phyloP scores from a whole-genome alignment of 805 yeast genomes.

The Yamadazyma takamatsuzukensis region DNA sequence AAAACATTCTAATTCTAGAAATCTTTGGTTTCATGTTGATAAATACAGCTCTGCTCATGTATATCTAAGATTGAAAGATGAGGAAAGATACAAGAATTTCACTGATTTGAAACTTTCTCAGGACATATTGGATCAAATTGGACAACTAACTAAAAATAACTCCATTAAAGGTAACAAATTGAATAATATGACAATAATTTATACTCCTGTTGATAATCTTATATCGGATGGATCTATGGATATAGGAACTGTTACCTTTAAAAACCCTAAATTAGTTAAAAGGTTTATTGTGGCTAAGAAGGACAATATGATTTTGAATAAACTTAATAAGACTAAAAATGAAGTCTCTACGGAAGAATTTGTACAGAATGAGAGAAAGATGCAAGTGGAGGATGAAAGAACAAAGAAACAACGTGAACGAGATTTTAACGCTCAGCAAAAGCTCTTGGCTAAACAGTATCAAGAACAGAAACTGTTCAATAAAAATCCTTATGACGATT shows the following conservation, averaged over 20 bases:
- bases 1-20: constrained; percentile 60
- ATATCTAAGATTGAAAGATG: constrained; percentile 49
- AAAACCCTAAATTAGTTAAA: constrained; percentile 52
- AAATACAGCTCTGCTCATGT: constrained; percentile 75
- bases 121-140: constrained; percentile 45
- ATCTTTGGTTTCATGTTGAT: constrained; percentile 81
- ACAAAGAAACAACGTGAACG: constrained; percentile 38
- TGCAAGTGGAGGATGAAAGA: constrained; percentile 31
- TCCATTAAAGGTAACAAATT: constrained; percentile 73
- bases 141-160: constrained; percentile 73
- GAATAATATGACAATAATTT: constrained; percentile 61
- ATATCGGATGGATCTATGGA: constrained; percentile 69
- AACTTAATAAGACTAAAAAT: constrained; percentile 59
- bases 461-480: constrained; percentile 39
- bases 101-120: constrained; percentile 38
- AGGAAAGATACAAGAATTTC: constrained; percentile 25
- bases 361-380: constrained; percentile 25
- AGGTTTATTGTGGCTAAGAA: constrained; percentile 51
- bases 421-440: constrained; percentile 21
- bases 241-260: constrained; percentile 74
- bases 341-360: constrained; percentile 50
- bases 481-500: constrained; percentile 28
- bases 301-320: constrained; percentile 57
- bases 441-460: constrained; percentile 31
- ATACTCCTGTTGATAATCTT: constrained; percentile 72